These are phyloP conservation scores for Penicillium digitatum DNA, from an alignment of 2,329 filamentous ascomycete genomes.

Conservation along the genomic window DNA sequence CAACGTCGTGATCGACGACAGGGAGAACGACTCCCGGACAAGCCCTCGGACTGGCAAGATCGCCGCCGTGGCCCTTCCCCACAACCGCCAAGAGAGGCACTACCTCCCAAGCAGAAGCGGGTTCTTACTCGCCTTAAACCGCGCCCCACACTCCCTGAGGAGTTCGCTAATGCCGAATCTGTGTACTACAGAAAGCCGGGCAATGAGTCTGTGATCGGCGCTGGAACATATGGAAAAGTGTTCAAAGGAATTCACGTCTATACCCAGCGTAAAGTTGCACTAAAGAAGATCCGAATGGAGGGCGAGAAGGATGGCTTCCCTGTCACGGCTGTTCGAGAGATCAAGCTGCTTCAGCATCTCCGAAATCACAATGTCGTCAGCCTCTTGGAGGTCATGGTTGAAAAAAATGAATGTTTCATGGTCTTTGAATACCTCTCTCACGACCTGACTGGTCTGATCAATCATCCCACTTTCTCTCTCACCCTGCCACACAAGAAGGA, in stretches of 20 bases:
- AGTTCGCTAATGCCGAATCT: slow-evolving; percentile 75
- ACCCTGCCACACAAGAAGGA: slow-evolving; percentile 87
- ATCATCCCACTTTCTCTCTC: slow-evolving; percentile 86
- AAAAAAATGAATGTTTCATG: slow-evolving; percentile 99
- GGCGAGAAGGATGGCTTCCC: slow-evolving; percentile 99
- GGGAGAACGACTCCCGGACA: slow-evolving; percentile 24
- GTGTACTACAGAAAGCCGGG: slow-evolving; percentile 93
- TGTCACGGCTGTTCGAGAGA: slow-evolving; percentile 92
- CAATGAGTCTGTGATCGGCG: slow-evolving; percentile 95
- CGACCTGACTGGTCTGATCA: slow-evolving; percentile 89
- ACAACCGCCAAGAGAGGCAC: slow-evolving; percentile 36
- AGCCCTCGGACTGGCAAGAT: slow-evolving; percentile 37
- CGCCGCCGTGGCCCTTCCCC: slow-evolving; percentile 49
- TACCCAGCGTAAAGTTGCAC: slow-evolving; percentile 72
- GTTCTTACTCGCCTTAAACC: slow-evolving; percentile 67
- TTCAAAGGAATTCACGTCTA: slow-evolving; percentile 80
- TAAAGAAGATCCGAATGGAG: slow-evolving; percentile 99
- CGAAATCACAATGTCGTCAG: slow-evolving; percentile 83
- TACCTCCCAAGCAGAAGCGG: slow-evolving; percentile 61
- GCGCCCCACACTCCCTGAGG: slow-evolving; percentile 65
- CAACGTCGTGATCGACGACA: slow-evolving; percentile 39
- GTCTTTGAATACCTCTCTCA: slow-evolving; percentile 98
- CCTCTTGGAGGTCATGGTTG: slow-evolving; percentile 97
- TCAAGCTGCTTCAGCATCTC: slow-evolving; percentile 91
- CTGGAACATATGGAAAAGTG: slow-evolving; percentile 95